These are phyloP conservation scores for Tolypocladium ovalisporum DNA, from an alignment of 2,329 filamentous ascomycete genomes.

Conservation along the genomic window DNA sequence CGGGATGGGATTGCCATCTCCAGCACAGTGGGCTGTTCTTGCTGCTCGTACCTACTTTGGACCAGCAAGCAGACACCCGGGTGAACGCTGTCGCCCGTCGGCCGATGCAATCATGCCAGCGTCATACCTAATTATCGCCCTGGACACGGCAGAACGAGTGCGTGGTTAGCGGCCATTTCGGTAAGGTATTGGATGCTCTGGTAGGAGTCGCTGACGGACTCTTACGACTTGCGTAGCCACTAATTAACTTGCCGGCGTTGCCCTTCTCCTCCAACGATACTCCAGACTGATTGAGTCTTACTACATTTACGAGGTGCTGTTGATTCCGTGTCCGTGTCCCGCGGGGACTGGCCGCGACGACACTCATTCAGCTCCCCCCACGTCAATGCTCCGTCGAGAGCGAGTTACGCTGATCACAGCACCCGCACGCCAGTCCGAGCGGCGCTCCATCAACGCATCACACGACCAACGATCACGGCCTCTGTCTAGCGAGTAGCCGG, in stretches of 20 bases:
- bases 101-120: background rate
- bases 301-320: background rate
- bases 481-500: background rate
- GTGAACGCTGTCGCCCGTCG: background rate
- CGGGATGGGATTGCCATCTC: background rate
- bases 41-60: background rate
- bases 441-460: background rate
- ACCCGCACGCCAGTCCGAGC: background rate
- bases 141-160: background rate
- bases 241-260: too few relatives aligned
- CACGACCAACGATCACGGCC: background rate
- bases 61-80: background rate
- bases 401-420: background rate
- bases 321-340: background rate
- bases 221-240: too few relatives aligned
- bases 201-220: too few relatives aligned
- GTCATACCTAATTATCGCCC: background rate
- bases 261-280: too few relatives aligned
- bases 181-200: too few relatives aligned
- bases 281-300: too few relatives aligned
- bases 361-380: background rate
- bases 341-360: background rate
- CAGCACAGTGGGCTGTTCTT: conserved; percentile 1
- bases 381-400: background rate
- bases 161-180: background rate